Evolutionary conservation across 495 filamentous ascomycete species (phyloP), one percentile per base, ranked within the genome.

Genomic region (Penicillium psychrofluorescens): DNA sequence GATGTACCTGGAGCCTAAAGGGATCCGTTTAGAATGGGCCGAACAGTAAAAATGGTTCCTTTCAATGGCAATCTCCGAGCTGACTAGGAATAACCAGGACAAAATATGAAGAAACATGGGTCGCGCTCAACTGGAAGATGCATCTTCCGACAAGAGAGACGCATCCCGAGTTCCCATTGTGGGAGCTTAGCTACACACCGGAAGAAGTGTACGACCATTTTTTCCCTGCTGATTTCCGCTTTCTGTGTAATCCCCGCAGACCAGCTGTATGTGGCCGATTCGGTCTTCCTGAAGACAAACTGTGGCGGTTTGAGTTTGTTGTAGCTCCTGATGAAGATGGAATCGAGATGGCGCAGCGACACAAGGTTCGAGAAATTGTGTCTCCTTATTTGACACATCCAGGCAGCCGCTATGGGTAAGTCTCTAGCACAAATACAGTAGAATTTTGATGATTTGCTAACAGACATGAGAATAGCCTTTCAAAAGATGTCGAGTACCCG

Each of bases 161-260:
- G 9, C 70, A 75, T 43, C 68, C 67, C 6, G 53, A 66, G 0
- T 69, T 75, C 32, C 63, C 63, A 11, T 54, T 74, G 11, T 74
- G 67, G 68, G 43, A 62, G 15, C 45, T 64, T 10, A 68, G 67
- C 2, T 64, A 67, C 34, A 62, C 48, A 6, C 62, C 67, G 7
- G 51, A 68, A 29, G 49, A 59, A 12, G 68, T 72, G 2, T 67
- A 70, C 35, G 67, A 70, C 33, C 29, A 59, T 7, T 75, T 73
- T 43, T 75, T 62, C 58, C 71, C 70, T 0, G 49, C 37, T 14
- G 62, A 59, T 0, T 75, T 59, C 41, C 62, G 66, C 36, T 74
- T 68, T 36, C 56, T 54, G 15, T 49, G 55, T 38, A 51, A 55
- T 15, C 68, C 62, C 0, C 51, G 54, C 3, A 58, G 54, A 41